These are phyloP conservation scores for Backusella mclennaniae DNA, from an alignment of 192 early-diverging fungal species.

Conservation along the genomic window DNA sequence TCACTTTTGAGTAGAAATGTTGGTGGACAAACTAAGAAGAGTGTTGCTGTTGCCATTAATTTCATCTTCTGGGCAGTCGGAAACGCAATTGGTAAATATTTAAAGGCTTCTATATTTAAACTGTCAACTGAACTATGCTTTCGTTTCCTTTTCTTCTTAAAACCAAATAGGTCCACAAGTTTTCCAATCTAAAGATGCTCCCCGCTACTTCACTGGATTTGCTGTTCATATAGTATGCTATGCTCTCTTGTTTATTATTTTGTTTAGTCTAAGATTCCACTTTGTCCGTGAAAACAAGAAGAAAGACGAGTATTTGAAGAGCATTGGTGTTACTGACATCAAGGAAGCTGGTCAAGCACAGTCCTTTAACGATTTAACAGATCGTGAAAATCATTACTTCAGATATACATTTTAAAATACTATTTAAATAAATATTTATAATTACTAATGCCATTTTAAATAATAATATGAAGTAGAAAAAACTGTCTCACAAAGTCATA, in stretches of 20 bases:
- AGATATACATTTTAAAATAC: constrained; percentile 17
- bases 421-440: background rate
- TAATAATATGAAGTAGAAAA: background rate
- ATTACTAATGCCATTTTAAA: background rate
- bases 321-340: background rate
- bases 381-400: constrained; percentile 19
- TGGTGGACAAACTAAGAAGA: constrained; percentile 27
- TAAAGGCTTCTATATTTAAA: background rate
- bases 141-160: background rate
- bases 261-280: background rate
- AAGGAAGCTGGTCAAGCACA: background rate
- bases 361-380: constrained; percentile 22
- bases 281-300: background rate
- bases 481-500: background rate
- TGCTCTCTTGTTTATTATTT: constrained; percentile 1
- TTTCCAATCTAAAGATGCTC: constrained; percentile 18
- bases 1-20: constrained; percentile 21
- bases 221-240: constrained; percentile 19
- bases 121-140: background rate
- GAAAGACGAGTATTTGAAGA: background rate
- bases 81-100: constrained; percentile 21
- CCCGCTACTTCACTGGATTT: constrained; percentile 19
- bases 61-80: constrained; percentile 23
- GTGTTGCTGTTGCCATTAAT: constrained; percentile 16
- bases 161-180: background rate